These are phyloP conservation scores for Lentinula novae-zelandiae DNA, from an alignment of 1,284 basidiomycete genomes.

Conservation along the genomic window DNA sequence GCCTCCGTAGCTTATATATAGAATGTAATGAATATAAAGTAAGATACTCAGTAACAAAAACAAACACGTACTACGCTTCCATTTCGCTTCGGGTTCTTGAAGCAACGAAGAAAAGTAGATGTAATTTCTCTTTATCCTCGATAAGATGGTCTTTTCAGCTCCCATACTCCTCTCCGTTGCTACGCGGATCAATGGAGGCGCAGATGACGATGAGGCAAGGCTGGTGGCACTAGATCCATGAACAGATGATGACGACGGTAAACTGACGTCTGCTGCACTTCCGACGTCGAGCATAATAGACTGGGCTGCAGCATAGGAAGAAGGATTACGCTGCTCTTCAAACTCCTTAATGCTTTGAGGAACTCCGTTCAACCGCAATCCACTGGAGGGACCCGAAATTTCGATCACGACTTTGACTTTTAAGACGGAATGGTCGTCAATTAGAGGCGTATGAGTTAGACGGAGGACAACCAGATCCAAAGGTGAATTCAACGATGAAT, in stretches of 20 bases:
- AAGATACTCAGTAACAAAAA: not conserved
- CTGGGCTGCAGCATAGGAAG: slow-evolving; percentile 48
- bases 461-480: slow-evolving; percentile 65
- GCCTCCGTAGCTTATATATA: slow-evolving; percentile 68
- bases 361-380: slow-evolving; percentile 81
- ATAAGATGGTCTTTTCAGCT: slow-evolving; percentile 76
- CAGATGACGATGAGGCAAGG: slow-evolving; percentile 29
- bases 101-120: slow-evolving; percentile 97
- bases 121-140: slow-evolving; percentile 89
- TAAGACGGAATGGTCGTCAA: slow-evolving; percentile 72
- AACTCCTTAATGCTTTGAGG: slow-evolving; percentile 63
- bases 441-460: slow-evolving; percentile 67
- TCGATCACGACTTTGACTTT: slow-evolving; percentile 81
- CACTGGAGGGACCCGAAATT: slow-evolving; percentile 71
- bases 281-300: slow-evolving; percentile 64
- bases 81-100: slow-evolving; percentile 98
- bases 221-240: slow-evolving; percentile 26
- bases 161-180: slow-evolving; percentile 54
- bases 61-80: slow-evolving; percentile 70
- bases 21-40: not conserved
- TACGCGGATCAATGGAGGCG: slow-evolving; percentile 32
- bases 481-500: slow-evolving; percentile 29
- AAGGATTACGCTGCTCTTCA: slow-evolving; percentile 60
- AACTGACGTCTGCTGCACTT: slow-evolving; percentile 65
- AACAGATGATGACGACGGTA: slow-evolving; percentile 54